Evolutionary conservation across 202 grass and related monocot genomes (phyloP).

Genomic region (Panicum virgatum): DNA sequence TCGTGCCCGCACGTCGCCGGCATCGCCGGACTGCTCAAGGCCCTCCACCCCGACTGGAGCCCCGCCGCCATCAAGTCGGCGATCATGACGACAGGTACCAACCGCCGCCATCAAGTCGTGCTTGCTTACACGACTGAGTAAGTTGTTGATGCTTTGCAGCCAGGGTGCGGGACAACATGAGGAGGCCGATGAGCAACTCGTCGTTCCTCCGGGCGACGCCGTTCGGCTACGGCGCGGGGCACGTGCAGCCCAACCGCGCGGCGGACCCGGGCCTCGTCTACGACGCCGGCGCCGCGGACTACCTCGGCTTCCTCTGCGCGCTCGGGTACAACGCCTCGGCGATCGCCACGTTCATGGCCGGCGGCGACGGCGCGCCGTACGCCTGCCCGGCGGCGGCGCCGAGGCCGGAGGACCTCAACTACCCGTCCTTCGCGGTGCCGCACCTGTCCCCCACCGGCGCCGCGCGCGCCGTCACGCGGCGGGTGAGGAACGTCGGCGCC

Average conservation of each 20-base stretch:
- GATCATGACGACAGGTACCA: conserved; percentile 78
- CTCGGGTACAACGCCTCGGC: conserved; percentile 80
- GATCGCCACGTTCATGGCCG: conserved; percentile 53
- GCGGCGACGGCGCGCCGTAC: not conserved
- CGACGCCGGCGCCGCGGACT: conserved; percentile 58
- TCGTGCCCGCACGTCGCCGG: conserved; percentile 87
- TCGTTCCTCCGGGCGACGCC: conserved; percentile 65
- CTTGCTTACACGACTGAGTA: not conserved
- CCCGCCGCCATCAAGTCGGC: conserved; percentile 90
- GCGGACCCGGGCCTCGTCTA: conserved; percentile 90
- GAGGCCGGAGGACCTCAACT: conserved; percentile 77
- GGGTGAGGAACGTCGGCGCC: conserved; percentile 69
- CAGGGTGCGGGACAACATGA: conserved; percentile 67
- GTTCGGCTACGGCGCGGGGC: conserved; percentile 86
- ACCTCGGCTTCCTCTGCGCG: conserved; percentile 74
- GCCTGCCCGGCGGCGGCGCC: conserved; percentile 34
- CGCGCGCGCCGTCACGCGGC: conserved; percentile 43
- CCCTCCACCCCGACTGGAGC: conserved; percentile 74
- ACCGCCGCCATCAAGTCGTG: not conserved
- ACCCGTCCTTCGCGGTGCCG: conserved; percentile 75
- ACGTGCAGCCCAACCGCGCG: conserved; percentile 74
- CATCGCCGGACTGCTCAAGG: conserved; percentile 78
- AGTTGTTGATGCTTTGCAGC: conserved; percentile 39
- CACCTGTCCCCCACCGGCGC: conserved; percentile 49
- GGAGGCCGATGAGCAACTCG: conserved; percentile 67